A percentile compares a stretch with the other conserved stretches of the same genome.
phyloP scores from a whole-genome alignment of 179 eudicot species.

The Beta macrorhiza region DNA sequence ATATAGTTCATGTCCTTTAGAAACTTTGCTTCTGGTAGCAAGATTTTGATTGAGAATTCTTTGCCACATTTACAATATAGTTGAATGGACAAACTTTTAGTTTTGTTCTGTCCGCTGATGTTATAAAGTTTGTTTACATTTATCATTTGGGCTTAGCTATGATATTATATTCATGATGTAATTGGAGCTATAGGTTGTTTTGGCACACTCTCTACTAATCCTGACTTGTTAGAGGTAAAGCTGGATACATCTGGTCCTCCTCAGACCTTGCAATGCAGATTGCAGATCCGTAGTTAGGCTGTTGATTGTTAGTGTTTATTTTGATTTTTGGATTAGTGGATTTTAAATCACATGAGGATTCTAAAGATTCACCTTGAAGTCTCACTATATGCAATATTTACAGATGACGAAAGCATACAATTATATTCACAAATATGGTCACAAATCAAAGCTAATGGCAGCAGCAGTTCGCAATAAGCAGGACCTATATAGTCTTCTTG shows the following conservation, averaged over 20 bases:
- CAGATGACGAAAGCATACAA: conserved; percentile 93
- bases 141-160: neutral
- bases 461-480: conserved; percentile 97
- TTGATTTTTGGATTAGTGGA: no score
- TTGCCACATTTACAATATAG: conserved; percentile 7
- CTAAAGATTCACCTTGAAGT: neutral
- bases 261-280: neutral
- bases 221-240: neutral
- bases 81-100: neutral
- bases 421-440: conserved; percentile 84
- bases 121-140: neutral
- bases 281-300: neutral
- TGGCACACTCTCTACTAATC: neutral
- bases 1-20: neutral
- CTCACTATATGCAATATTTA: conserved; percentile 19
- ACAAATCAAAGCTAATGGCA: conserved; percentile 91
- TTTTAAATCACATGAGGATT: neutral
- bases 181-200: neutral
- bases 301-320: neutral
- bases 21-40: neutral
- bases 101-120: neutral
- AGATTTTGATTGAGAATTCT: neutral
- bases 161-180: neutral
- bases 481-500: conserved; percentile 73
- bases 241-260: neutral